Evolutionary conservation across 495 filamentous ascomycete species (phyloP).

Genomic region (Podospora didyma): DNA sequence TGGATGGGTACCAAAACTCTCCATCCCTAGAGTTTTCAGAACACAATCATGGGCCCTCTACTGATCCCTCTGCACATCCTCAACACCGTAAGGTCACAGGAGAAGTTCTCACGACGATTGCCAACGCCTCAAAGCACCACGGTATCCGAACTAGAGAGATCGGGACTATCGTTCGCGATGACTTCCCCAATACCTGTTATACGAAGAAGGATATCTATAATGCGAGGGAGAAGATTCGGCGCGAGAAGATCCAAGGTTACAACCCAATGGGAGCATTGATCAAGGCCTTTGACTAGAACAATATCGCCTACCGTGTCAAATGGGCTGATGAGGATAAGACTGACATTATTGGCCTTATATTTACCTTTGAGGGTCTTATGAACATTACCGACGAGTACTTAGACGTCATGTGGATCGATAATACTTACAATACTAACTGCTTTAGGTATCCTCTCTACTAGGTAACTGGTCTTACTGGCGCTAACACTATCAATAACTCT

Average conservation of each 20-base stretch:
- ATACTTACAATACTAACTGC: neutral
- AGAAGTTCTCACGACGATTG: neutral
- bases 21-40: neutral
- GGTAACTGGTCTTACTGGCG: neutral
- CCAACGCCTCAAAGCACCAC: neutral
- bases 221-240: neutral
- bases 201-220: neutral
- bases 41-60: neutral
- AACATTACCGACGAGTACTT: neutral
- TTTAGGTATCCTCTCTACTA: neutral
- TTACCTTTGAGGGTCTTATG: neutral
- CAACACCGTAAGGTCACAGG: neutral
- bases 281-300: neutral
- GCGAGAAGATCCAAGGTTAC: neutral
- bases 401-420: neutral
- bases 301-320: neutral
- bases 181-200: neutral
- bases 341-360: neutral
- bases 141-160: neutral
- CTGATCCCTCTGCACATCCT: neutral
- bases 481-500: neutral
- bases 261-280: neutral
- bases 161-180: neutral
- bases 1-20: neutral
- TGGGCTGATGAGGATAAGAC: neutral